These are phyloP conservation scores for Leavenworthia alabamica DNA, from an alignment of 345 rosid species.

Conservation along the genomic window DNA sequence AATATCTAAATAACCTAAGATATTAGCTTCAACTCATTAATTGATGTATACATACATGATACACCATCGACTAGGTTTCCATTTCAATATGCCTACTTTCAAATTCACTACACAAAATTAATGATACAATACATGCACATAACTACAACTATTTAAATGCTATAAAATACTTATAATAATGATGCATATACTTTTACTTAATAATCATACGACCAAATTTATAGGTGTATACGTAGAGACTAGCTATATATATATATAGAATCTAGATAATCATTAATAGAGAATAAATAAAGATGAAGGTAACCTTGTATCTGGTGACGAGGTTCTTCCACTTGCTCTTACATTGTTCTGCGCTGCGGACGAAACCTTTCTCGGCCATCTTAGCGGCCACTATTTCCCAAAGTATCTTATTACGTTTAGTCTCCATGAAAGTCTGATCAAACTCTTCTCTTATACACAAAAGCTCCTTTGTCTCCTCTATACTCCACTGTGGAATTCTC, in stretches of 20 bases:
- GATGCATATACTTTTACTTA: constrained; percentile 2
- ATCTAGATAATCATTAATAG: not conserved
- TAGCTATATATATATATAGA: not conserved
- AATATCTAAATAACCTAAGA: constrained; percentile 7
- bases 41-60: not conserved
- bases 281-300: not conserved
- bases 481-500: constrained; percentile 93
- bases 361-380: constrained; percentile 76
- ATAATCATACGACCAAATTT: not conserved
- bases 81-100: not conserved
- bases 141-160: not conserved
- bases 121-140: not conserved
- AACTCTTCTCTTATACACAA: constrained; percentile 77
- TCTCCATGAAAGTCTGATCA: constrained; percentile 89
- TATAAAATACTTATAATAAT: not conserved
- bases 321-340: constrained; percentile 99
- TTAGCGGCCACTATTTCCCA: constrained; percentile 75
- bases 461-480: constrained; percentile 82
- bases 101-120: not conserved
- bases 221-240: not conserved
- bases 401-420: constrained; percentile 79
- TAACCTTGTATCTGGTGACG: constrained; percentile 90
- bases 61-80: constrained; percentile 14
- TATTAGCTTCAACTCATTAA: constrained; percentile 15
- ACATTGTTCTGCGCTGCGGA: constrained; percentile 95